Conservation (phyloP, 139 green algal species). For the Bryopsis sp. region DNA sequence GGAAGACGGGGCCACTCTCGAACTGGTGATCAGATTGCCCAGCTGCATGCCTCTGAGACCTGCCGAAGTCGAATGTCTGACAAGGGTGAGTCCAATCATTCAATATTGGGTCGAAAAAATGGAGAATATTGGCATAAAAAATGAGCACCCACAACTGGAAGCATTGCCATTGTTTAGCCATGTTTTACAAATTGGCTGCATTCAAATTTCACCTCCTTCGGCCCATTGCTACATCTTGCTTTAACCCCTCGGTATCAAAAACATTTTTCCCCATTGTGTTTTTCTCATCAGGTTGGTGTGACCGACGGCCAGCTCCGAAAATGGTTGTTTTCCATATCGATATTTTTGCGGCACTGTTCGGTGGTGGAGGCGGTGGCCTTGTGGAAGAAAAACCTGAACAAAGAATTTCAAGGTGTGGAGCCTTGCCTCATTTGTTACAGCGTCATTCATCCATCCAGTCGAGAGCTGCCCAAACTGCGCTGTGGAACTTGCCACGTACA, state of each 20-base stretch:
- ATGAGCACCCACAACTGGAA: too few relatives aligned
- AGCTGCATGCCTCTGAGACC: conserved; percentile 61
- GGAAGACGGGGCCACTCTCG: conserved; percentile 75
- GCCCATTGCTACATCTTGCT: background rate
- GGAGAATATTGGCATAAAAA: too few relatives aligned
- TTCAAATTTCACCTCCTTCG: too few relatives aligned
- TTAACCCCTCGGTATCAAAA: conserved; percentile 12
- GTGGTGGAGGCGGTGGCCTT: conserved; percentile 66
- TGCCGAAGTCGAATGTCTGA: conserved; percentile 58
- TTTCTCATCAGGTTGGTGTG: conserved; percentile 58
- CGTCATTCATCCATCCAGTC: conserved; percentile 72
- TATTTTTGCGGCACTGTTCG: conserved; percentile 79
- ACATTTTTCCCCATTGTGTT: conserved; percentile 8
- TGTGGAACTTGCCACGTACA: conserved; percentile 84
- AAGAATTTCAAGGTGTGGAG: conserved; percentile 64
- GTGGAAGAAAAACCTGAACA: conserved; percentile 77
- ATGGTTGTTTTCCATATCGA: conserved; percentile 86
- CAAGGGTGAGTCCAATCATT: conserved; percentile 30
- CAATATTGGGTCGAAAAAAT: background rate
- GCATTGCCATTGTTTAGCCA: too few relatives aligned
- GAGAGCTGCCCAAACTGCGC: conserved; percentile 68
- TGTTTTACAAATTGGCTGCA: too few relatives aligned
- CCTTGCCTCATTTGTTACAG: conserved; percentile 96
- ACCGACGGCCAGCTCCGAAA: conserved; percentile 73
- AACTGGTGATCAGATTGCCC: conserved; percentile 78